Evolutionary conservation across 768 basidiomycete species (phyloP), one percentile per base, ranked within the genome.

Genomic region (Pleurotus djamor): DNA sequence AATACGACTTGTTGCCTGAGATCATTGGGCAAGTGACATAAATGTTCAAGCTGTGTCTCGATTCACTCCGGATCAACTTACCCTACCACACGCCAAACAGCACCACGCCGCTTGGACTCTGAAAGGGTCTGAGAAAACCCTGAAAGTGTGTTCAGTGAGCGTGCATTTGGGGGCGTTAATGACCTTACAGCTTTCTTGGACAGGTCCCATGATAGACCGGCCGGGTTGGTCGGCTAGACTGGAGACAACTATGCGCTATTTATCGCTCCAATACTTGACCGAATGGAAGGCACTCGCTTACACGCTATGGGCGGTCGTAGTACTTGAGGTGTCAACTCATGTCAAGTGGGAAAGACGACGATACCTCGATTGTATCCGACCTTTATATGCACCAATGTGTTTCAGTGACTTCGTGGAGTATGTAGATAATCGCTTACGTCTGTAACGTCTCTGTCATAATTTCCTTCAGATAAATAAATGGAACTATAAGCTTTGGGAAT

Each of bases 371-470:
- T 28, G 21, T 28, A 28, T 28, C 21, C 21, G 21, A 28, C 21
- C 21, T n/a, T n/a, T n/a, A n/a, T n/a, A n/a, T n/a, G n/a, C n/a
- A n/a, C n/a, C n/a, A n/a, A n/a, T n/a, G n/a, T n/a, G n/a, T n/a
- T n/a, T n/a, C n/a, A n/a, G n/a, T n/a, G n/a, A n/a, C n/a, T n/a
- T 21, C 14, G 17, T 51, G 32, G 45, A 35, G 34, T 33, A 12
- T 36, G n/a, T 17, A 32, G 33, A 7, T 7, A 7, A 43, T 10
- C 47, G 63, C 78, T 69, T 60, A 83, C 78, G 68, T 85, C 83
- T n/a, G 83, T 85, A 13, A 84, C 66, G 63, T 83, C 81, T 48
- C 83, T 72, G 60, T 85, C 79, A 64, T 86, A 85, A 60, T 84
- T 76, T 28, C 21, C 21, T 28, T 28, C 21, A n/a, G n/a, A n/a